Percentiles rank a stretch among this genome's conserved stretches.
Evolutionary conservation across 1,284 basidiomycete species (phyloP).

Genomic region (Sporisorium scitamineum): DNA sequence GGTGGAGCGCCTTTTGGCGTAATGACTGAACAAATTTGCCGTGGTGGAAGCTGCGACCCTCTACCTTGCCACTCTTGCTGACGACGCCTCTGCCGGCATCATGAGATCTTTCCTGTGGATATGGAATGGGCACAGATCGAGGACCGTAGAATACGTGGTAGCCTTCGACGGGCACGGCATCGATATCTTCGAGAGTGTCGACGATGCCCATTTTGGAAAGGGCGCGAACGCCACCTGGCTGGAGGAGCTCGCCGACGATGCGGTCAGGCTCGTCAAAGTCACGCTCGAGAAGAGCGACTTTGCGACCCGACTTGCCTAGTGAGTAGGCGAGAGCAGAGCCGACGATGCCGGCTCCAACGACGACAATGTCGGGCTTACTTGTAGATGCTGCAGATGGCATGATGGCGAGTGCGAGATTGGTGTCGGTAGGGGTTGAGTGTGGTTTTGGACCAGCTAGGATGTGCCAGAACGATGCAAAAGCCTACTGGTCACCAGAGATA

Average conservation of each 20-base stretch:
- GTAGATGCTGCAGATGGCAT: conserved; percentile 12
- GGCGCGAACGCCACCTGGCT: conserved; percentile 89
- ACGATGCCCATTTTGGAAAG: conserved; percentile 81
- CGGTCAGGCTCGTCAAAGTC: conserved; percentile 92
- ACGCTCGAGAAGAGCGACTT: conserved; percentile 71
- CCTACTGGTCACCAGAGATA: conserved; percentile 20
- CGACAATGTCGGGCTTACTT: conserved; percentile 49
- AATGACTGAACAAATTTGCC: conserved; percentile 89
- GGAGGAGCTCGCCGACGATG: conserved; percentile 96
- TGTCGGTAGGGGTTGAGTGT: neutral
- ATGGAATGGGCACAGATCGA: conserved; percentile 84
- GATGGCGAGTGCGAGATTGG: neutral
- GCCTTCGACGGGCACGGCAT: conserved; percentile 84
- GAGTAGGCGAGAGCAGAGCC: conserved; percentile 63
- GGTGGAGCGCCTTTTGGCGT: conserved; percentile 76
- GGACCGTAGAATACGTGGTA: conserved; percentile 83
- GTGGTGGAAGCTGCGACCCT: conserved; percentile 89
- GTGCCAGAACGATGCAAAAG: conserved; percentile 1
- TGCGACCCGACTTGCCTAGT: conserved; percentile 71
- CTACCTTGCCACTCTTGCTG: conserved; percentile 68
- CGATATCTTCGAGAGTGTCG: conserved; percentile 83
- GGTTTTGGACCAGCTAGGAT: conserved; percentile 27
- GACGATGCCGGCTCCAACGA: conserved; percentile 68
- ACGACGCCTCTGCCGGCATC: conserved; percentile 45
- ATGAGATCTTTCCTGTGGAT: conserved; percentile 74